Conservation (phyloP, 1,284 basidiomycete genomes). For the Earliella scabrosa region DNA sequence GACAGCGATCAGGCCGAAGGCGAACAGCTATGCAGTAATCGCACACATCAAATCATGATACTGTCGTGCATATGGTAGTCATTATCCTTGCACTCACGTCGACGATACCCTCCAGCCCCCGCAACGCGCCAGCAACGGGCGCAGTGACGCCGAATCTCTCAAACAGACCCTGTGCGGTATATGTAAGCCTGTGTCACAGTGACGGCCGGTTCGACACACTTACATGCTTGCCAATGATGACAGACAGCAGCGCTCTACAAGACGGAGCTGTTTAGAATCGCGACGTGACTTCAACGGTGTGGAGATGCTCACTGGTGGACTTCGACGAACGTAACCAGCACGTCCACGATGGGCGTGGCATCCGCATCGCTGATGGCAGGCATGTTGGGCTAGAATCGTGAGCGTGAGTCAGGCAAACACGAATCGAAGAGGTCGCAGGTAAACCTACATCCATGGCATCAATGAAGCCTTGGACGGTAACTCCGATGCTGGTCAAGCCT, state of each 20-base stretch:
- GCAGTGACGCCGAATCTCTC: not conserved
- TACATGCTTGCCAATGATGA: conserved; percentile 8
- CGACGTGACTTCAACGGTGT: not conserved
- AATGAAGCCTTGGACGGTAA: too few relatives aligned
- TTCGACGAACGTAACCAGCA: not conserved
- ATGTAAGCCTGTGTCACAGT: not conserved
- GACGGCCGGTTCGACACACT: not conserved
- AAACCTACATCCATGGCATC: too few relatives aligned
- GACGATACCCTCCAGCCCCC: not conserved
- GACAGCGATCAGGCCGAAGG: too few relatives aligned
- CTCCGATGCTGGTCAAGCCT: too few relatives aligned
- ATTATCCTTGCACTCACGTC: too few relatives aligned
- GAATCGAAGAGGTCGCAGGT: too few relatives aligned
- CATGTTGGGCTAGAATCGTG: too few relatives aligned
- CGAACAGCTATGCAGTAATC: too few relatives aligned
- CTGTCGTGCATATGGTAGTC: too few relatives aligned
- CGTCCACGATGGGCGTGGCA: not conserved
- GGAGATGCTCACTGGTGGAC: not conserved
- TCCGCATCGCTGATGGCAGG: too few relatives aligned
- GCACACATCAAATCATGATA: too few relatives aligned
- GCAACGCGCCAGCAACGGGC: not conserved
- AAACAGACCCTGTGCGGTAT: not conserved
- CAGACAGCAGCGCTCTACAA: not conserved
- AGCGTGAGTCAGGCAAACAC: too few relatives aligned
- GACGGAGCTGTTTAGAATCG: not conserved